Percentiles rank a stretch among this genome's conserved stretches.
Evolutionary conservation across 257 asterid genomes (phyloP).

Genomic region (Plantago ovata): DNA sequence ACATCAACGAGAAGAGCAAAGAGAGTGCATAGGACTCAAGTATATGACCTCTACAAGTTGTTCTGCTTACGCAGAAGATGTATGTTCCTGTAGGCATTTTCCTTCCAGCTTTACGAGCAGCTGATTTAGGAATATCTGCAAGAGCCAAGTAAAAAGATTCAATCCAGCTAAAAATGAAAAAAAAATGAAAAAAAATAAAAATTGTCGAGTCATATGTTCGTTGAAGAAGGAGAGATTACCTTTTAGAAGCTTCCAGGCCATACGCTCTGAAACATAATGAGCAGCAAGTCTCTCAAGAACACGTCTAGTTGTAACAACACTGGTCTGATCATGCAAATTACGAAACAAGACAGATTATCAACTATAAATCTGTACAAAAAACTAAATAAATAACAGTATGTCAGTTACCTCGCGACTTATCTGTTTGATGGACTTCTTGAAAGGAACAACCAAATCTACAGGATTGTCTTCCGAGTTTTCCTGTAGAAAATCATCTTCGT

Average conservation of each 20-base stretch:
- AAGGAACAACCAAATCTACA: constrained; percentile 69
- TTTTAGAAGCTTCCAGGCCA: constrained; percentile 97
- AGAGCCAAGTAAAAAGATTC: not conserved
- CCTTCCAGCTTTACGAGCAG: constrained; percentile 79
- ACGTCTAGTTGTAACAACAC: constrained; percentile 76
- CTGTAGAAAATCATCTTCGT: constrained; percentile 64
- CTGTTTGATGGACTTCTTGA: constrained; percentile 85
- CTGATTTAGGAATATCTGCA: constrained; percentile 81
- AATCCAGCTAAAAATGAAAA: constrained; percentile 13
- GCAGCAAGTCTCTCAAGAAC: constrained; percentile 81
- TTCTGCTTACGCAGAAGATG: constrained; percentile 52
- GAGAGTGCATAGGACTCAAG: no score
- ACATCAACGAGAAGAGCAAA: no score
- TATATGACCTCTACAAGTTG: constrained; percentile 77
- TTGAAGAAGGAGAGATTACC: constrained; percentile 36
- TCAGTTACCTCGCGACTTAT: constrained; percentile 82
- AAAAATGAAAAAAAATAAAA: no score
- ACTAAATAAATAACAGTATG: not conserved
- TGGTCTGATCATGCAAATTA: constrained; percentile 40
- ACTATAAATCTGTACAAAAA: constrained; percentile 1
- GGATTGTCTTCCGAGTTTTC: constrained; percentile 44
- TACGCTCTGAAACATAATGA: constrained; percentile 69
- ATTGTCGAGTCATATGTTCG: not conserved
- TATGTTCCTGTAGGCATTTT: constrained; percentile 52
- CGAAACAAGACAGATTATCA: not conserved